Percentiles rank a stretch among this genome's conserved stretches.
Conservation (phyloP, 2,329 filamentous ascomycete genomes). For the Monosporascus cannonballus region DNA sequence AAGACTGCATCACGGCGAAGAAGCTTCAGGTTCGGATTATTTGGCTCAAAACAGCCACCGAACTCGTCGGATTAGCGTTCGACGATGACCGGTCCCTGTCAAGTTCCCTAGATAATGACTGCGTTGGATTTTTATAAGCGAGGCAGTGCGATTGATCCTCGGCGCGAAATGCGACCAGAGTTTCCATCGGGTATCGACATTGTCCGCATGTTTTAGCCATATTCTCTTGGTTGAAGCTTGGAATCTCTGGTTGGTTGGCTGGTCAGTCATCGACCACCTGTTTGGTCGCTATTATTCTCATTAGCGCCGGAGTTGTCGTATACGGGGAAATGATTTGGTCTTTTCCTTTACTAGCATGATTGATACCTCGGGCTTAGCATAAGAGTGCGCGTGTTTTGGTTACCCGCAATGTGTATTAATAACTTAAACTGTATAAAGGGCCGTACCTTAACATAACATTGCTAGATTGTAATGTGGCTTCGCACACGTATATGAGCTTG, state of each 20-base stretch:
- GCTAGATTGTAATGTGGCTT: no score
- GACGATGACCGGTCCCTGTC: background rate
- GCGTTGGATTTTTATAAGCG: constrained; percentile 1
- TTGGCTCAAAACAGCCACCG: constrained; percentile 14
- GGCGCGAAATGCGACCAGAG: background rate
- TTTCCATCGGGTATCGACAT: background rate
- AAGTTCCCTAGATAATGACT: background rate
- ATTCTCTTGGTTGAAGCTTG: background rate
- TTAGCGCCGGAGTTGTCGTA: background rate
- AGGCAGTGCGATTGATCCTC: background rate
- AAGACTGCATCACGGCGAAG: constrained; percentile 21
- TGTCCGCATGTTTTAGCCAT: background rate
- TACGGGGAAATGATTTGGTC: no score
- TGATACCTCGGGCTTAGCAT: no score
- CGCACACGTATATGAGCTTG: no score
- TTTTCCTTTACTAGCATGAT: no score
- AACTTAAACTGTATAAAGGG: no score
- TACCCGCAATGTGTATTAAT: no score
- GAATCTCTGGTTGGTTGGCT: background rate
- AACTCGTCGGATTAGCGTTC: constrained; percentile 1
- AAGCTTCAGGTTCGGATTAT: constrained; percentile 23
- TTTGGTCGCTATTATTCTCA: background rate
- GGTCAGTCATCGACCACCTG: background rate
- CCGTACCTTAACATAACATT: no score
- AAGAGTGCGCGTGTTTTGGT: no score